Evolutionary conservation across 305 asterid species (phyloP).

Genomic region (Plantago coronopus): DNA sequence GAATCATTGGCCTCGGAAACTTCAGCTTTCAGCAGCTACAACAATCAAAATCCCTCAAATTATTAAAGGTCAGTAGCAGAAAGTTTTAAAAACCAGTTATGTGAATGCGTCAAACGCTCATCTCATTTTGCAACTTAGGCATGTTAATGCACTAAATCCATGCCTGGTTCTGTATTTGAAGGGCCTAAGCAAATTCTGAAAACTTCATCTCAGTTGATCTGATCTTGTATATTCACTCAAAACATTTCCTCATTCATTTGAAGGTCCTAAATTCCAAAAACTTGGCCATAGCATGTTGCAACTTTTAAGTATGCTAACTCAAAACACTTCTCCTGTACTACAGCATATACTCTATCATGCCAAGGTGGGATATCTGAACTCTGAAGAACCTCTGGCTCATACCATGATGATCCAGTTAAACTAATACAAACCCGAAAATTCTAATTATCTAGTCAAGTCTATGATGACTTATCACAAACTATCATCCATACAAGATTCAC

Average conservation of each 20-base stretch:
- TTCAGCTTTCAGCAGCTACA: slow-evolving; percentile 55
- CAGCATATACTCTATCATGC: too few relatives aligned
- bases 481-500: not conserved
- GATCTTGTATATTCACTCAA: too few relatives aligned
- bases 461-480: too few relatives aligned
- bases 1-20: slow-evolving; percentile 41
- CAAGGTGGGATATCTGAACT: too few relatives aligned
- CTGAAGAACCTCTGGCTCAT: too few relatives aligned
- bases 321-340: too few relatives aligned
- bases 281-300: not conserved
- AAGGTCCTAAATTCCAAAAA: not conserved
- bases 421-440: too few relatives aligned
- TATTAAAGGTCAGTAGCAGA: not conserved
- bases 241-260: too few relatives aligned
- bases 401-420: too few relatives aligned
- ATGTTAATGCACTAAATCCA: not conserved
- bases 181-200: too few relatives aligned
- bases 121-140: not conserved
- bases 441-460: too few relatives aligned
- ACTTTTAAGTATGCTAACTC: not conserved
- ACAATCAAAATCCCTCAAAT: slow-evolving; percentile 18
- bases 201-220: too few relatives aligned
- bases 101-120: not conserved
- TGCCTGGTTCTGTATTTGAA: not conserved
- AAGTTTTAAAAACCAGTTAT: not conserved